Percentiles rank a stretch among this genome's conserved stretches.
Conservation (phyloP, 495 filamentous ascomycete species). For the Opeltia flavorubescens region DNA sequence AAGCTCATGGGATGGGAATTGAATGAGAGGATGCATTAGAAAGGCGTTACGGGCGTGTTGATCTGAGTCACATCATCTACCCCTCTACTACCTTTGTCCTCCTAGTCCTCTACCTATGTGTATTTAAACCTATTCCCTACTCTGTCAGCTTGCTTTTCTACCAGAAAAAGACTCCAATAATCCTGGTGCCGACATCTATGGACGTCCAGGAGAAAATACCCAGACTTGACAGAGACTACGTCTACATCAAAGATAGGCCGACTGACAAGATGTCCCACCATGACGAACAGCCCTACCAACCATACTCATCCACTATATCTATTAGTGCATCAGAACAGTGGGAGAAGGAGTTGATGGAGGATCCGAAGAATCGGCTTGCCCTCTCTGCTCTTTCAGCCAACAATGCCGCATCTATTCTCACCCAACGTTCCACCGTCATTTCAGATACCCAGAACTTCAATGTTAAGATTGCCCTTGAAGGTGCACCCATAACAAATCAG, state of each 20-base stretch:
- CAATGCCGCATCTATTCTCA: conserved; percentile 38
- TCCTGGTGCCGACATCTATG: not conserved
- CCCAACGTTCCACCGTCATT: conserved; percentile 32
- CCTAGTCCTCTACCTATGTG: not conserved
- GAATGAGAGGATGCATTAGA: not conserved
- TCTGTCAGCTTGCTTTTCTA: not conserved
- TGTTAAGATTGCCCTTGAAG: conserved; percentile 67
- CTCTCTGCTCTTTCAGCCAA: conserved; percentile 49
- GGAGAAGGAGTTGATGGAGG: conserved; percentile 45
- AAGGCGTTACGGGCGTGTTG: not conserved
- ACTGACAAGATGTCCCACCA: not conserved
- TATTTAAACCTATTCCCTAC: not conserved
- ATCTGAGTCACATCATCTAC: not conserved
- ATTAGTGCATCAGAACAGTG: conserved; percentile 34
- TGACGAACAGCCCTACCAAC: not conserved
- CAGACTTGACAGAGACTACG: conserved; percentile 31
- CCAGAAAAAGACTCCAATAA: not conserved
- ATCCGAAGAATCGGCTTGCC: conserved; percentile 57
- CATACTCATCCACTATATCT: conserved; percentile 23
- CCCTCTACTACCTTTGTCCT: not conserved
- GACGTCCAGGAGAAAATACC: not conserved
- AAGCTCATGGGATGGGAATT: not conserved
- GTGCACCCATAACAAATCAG: conserved; percentile 75
- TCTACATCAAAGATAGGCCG: conserved; percentile 27
- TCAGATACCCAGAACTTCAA: conserved; percentile 70